Base-by-base conservation (phyloP, 192 early-diverging fungal species). In the Geranomyces variabilis region DNA sequence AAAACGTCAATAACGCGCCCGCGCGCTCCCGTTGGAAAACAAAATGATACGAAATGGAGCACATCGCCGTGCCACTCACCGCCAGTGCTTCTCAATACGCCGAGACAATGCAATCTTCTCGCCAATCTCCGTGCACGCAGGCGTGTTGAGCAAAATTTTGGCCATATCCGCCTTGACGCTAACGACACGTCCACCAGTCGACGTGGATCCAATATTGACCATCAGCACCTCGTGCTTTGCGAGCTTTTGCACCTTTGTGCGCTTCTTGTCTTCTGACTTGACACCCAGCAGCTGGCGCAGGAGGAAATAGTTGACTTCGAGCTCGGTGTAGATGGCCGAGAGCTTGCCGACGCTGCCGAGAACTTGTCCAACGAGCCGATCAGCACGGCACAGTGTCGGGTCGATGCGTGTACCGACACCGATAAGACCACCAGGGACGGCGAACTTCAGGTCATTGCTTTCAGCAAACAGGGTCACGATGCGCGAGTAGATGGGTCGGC, bases 341-440 rank as follows among this genome's bases (percentile, higher is more conserved):
- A 97, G 85, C 69, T 90, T 94, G 60, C 96, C 96, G 51, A 94
- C 91, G 44, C 85, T 77, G 21, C 97, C 96, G 57, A 99, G 86
- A 8, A 98, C 95, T 76, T 96, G 93, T 57, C 97, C 97, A 46
- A 97, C 92, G 53, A 99, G 87, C 79, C 94, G 90, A 85, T 99
- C 97, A 43, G 90, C 93, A 81, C 96, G 92, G 83, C 95, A 96
- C 34, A 98, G 83, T 6, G 93, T 94, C 7, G 97, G 97, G 70
- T 99, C 97, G 71, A 98, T 88, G 71, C 90, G 83, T 15, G 97
- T 98, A 63, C 97, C 96, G 46, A 99, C 96, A 89, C 90, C 87
- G 76, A 99, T 99, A 49, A 99, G 87, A 66, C 97, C 97, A 67
- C 97, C 97, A n/a, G 97, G 96, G 64, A 99, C 96, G 33, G 97